Evolutionary conservation across 1,284 basidiomycete species (phyloP), one percentile per base, ranked within the genome.

Genomic region (Farysia itapuensis): DNA sequence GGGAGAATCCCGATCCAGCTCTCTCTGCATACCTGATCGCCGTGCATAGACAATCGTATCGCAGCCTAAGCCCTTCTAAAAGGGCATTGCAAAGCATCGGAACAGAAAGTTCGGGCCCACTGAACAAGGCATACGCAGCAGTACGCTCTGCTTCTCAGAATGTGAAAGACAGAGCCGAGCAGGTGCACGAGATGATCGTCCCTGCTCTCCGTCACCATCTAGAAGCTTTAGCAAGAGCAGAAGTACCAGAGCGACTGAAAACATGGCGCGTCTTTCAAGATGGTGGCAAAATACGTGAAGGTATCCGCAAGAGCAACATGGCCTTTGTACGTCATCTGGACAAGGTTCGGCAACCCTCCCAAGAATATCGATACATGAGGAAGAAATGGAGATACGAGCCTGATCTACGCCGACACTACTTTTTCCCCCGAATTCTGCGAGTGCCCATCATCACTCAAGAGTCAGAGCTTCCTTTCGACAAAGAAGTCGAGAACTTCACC

Each of bases 381-480:
- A 54, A 53, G 12, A 9, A 50, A 22, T 60, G 57, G 57, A 14
- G 19, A 1, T 60, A 60, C 37, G 15, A 40, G 22, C 50, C 50
- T 5, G 57, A 60, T 20, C 20, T 60, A 7, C 38, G 57, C 16
- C 43, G 50, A 24, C 57, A 60, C 16, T 60, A 60, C 18, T 14
- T 60, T 14, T 11, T 60, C 0, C 57, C 50, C 3, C 44, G 50
- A 13, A 40, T 60, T 15, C 25, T 60, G 12, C 50, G 57, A 14
- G 9, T 60, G 3, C 57, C 57, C 4, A 24, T 25, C 18, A 43
- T 60, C 14, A 18, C 39, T 11, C 57, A 60, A 30, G 26, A 53
- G 5, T 21, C 30, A 5, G 32, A 45, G 4, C 21, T 60, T 16
- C 57, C 28, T 9, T 16, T 53, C 34, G 24, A 35, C 1, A 23